Percentiles rank a stretch among this genome's conserved stretches.
Conservation (phyloP, 208 protist species). For the Crithidia expoeki region DNA sequence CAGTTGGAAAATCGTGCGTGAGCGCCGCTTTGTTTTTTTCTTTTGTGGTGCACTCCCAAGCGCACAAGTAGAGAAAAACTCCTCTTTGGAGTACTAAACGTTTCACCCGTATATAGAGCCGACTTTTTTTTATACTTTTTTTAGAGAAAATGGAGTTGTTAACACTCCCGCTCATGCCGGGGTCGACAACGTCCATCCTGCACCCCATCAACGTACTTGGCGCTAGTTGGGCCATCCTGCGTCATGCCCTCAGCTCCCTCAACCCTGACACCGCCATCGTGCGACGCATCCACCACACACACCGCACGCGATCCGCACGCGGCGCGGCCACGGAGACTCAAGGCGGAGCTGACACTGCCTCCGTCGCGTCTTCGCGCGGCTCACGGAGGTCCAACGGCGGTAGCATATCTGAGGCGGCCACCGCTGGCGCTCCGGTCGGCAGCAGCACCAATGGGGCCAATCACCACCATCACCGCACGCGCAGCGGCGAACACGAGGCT, state of each 20-base stretch:
- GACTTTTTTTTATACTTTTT: not conserved
- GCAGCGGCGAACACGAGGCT: slow-evolving; percentile 2
- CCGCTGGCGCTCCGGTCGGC: not conserved
- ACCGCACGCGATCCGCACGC: slow-evolving; percentile 6
- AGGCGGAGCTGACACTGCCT: slow-evolving; percentile 15
- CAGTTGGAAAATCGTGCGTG: too few species aligned
- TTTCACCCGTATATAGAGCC: not conserved
- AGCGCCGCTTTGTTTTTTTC: not conserved
- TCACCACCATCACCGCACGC: slow-evolving; percentile 21
- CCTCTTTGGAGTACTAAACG: too few species aligned
- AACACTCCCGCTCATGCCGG: slow-evolving; percentile 28
- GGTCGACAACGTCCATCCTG: slow-evolving; percentile 39
- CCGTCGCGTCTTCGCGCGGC: slow-evolving; percentile 28
- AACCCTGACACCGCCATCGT: slow-evolving; percentile 67
- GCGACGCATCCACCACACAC: slow-evolving; percentile 36
- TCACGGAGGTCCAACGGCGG: slow-evolving; percentile 23
- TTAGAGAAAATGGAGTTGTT: slow-evolving; percentile 9
- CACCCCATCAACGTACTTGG: slow-evolving; percentile 62
- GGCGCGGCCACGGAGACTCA: slow-evolving; percentile 3
- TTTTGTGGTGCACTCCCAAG: not conserved
- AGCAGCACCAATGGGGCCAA: not conserved
- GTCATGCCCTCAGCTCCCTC: slow-evolving; percentile 52
- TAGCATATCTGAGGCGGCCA: too few species aligned
- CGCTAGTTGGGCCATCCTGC: slow-evolving; percentile 41
- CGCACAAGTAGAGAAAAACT: not conserved